Evolutionary conservation across 2,329 filamentous ascomycete genomes (phyloP).

Genomic region (Penicillium sp.): DNA sequence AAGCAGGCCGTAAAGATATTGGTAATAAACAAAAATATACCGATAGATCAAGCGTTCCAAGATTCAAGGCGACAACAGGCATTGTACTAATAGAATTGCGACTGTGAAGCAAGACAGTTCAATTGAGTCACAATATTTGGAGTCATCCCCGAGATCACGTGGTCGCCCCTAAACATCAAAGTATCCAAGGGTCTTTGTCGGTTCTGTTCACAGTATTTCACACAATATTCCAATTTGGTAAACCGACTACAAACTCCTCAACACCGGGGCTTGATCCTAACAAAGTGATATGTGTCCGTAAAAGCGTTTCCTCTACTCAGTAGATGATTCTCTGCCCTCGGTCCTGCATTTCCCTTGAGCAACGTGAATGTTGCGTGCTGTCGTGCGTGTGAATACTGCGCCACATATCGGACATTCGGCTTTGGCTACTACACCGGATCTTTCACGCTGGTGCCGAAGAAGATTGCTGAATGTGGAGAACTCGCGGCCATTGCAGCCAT

Average conservation of each 20-base stretch:
- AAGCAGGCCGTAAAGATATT: conserved; percentile 17
- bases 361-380: conserved; percentile 83
- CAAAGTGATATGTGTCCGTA: background rate
- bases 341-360: conserved; percentile 90
- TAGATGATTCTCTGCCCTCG: conserved; percentile 29
- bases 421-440: conserved; percentile 87
- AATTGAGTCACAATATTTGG: conserved; percentile 22
- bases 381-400: conserved; percentile 88
- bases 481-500: conserved; percentile 91
- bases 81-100: conserved; percentile 12
- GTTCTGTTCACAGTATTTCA: background rate
- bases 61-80: conserved; percentile 10
- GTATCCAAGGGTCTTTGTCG: background rate
- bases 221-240: background rate
- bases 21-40: conserved; percentile 5
- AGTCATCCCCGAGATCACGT: conserved; percentile 13
- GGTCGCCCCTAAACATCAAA: background rate
- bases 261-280: conserved; percentile 1
- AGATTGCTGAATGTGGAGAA: conserved; percentile 98
- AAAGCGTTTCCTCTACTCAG: conserved; percentile 21
- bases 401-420: conserved; percentile 88
- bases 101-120: conserved; percentile 1
- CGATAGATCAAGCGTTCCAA: conserved; percentile 6
- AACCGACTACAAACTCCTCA: background rate
- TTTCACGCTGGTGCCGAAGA: conserved; percentile 88